phyloP scores from a whole-genome alignment of 495 filamentous ascomycete genomes.

The Aspergillus sclerotiicarbonarius region DNA sequence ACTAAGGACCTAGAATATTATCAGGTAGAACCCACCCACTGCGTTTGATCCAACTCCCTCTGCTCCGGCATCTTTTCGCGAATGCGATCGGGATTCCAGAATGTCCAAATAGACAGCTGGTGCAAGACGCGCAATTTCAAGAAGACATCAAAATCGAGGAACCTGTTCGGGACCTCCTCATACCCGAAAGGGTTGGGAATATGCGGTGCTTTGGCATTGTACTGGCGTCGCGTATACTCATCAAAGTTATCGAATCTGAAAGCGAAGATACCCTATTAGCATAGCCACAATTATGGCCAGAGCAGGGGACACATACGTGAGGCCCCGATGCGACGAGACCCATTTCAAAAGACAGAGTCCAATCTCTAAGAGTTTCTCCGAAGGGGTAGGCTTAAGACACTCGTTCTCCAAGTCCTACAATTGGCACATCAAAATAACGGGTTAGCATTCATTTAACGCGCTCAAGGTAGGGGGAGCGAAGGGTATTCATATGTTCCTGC shows the following conservation, averaged over 20 bases:
- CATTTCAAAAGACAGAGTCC: slow-evolving; percentile 88
- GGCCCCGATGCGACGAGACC: slow-evolving; percentile 87
- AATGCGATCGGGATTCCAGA: slow-evolving; percentile 80
- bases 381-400: slow-evolving; percentile 72
- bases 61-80: slow-evolving; percentile 83
- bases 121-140: slow-evolving; percentile 87
- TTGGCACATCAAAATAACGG: slow-evolving; percentile 2
- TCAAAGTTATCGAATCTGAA: slow-evolving; percentile 83
- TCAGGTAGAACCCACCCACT: slow-evolving; percentile 67
- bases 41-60: slow-evolving; percentile 73
- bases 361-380: slow-evolving; percentile 72
- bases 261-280: background rate
- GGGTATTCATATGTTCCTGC: slow-evolving; percentile 18
- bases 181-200: slow-evolving; percentile 81
- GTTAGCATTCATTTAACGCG: slow-evolving; percentile 15
- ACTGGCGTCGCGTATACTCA: slow-evolving; percentile 90
- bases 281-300: background rate
- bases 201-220: slow-evolving; percentile 72
- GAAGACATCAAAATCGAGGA: slow-evolving; percentile 78
- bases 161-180: slow-evolving; percentile 68
- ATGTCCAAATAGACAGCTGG: slow-evolving; percentile 86
- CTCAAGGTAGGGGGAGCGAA: background rate
- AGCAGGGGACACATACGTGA: slow-evolving; percentile 63
- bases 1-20: background rate
- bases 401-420: slow-evolving; percentile 83